Evolutionary conservation across 768 basidiomycete genomes (phyloP), one percentile per base, ranked within the genome.

Genomic region (Lactifluus piperatus): DNA sequence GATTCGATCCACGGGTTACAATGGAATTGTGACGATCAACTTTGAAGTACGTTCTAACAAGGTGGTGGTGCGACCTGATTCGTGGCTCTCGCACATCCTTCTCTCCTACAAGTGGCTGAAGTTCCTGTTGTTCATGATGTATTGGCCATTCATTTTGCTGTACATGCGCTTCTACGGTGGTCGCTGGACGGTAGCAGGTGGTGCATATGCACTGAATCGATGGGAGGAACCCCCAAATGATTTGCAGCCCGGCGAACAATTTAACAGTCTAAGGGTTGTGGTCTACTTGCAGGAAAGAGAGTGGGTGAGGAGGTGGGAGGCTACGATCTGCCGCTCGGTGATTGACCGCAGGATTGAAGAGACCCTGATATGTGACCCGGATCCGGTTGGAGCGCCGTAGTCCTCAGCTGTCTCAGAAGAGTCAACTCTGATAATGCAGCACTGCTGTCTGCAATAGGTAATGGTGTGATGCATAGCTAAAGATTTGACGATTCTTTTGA

Each of bases 71-170:
- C 79, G 87, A 24, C 83, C 90, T 0, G 73, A 83, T 63, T 87
- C 85, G 68, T 67, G 66, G 48, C 75, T 91, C 62, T 83, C 86
- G 11, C 77, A 83, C 48, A 77, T 78, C 65, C 78, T 90, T n/a
- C 30, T 30, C 44, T 85, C 85, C 30, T 82, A 82, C 63, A 78
- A 74, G 59, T 89, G 84, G 82, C 69, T 91, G 68, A 83, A 83
- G 62, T 76, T 87, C 64, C 68, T 91, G 16, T 76, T 83, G 24
- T 81, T 83, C 65, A 73, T 91, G 55, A 75, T n/a, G n/a, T n/a
- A n/a, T n/a, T n/a, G n/a, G n/a, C n/a, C n/a, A n/a, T n/a, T n/a
- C 83, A 8, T 91, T 58, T 91, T 86, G 88, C 71, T 91, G 4
- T 88, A 81, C 71, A 82, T 82, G 68, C 79, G 83, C 4, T 85